Evolutionary conservation across 345 rosid genomes (phyloP).

Genomic region (Lumnitzera littorea): DNA sequence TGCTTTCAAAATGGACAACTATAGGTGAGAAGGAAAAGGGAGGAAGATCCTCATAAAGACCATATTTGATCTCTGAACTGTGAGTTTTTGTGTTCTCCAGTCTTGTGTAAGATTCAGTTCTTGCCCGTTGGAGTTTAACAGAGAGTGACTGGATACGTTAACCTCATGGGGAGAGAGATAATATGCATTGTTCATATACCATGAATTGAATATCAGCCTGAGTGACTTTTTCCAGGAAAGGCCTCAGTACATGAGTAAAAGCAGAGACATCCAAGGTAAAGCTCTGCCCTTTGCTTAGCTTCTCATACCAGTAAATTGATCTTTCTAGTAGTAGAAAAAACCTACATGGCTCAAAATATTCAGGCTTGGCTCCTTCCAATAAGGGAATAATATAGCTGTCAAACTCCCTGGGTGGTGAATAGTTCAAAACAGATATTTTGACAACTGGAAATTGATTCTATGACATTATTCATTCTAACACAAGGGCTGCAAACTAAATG

Average conservation of each 20-base stretch:
- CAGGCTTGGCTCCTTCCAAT: no score
- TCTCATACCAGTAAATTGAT: constrained; percentile 21
- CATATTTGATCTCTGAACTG: constrained; percentile 83
- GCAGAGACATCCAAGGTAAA: constrained; percentile 54
- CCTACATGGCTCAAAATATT: no score
- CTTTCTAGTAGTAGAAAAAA: no score
- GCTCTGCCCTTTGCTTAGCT: constrained; percentile 48
- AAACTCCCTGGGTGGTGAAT: no score
- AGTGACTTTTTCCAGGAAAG: constrained; percentile 75
- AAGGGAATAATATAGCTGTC: no score
- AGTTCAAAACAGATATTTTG: no score
- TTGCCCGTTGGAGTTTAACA: constrained; percentile 60
- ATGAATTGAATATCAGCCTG: constrained; percentile 91
- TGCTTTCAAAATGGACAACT: constrained; percentile 79
- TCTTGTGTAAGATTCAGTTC: constrained; percentile 74
- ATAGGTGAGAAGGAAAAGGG: constrained; percentile 63
- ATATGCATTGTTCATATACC: constrained; percentile 59
- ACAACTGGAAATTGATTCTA: no score
- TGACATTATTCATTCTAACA: no score
- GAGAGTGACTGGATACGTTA: constrained; percentile 57
- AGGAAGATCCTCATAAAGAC: constrained; percentile 65
- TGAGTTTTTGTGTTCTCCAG: constrained; percentile 55
- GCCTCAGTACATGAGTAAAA: constrained; percentile 52
- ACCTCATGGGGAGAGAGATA: constrained; percentile 71
- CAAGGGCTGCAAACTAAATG: no score